Evolutionary conservation across 352 stramenopile genomes (phyloP), one percentile per base, ranked within the genome.

Genomic region (Vaucheria bursata): DNA sequence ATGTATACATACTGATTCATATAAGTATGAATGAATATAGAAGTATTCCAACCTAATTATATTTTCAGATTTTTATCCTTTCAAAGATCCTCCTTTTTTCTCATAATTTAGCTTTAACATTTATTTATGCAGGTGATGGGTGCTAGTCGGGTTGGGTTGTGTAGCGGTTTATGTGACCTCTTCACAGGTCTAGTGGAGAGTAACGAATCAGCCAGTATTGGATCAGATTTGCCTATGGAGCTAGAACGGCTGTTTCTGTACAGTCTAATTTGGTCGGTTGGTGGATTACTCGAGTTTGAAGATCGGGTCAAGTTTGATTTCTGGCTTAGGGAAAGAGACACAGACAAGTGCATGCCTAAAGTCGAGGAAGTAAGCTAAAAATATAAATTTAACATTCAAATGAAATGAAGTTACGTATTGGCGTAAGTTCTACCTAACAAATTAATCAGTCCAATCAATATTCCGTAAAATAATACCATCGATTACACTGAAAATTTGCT

Each of bases 231-330:
- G 0, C 39, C 52, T n/a, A n/a, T n/a, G 0, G 75, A 85, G 64
- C 84, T 98, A 0, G 94, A 99, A 74, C 97, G 96, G 53, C 85
- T 98, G 25, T 98, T 96, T 69, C 71, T 98, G 52, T 98, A 98
- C 82, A 96, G 92, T 77, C 85, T 98, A 34, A 93, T 90, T 73
- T 99, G 95, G 95, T 96, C 91, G 64, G 88, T 98, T 0, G 95
- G 94, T 1, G 91, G 92, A 0, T 85, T 98, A 4, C 89, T 99
- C 18, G 95, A 98, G 84, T 90, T 94, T 68, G 94, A 98, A 65
- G 95, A 97, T 82, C 79, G 83, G 50, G 86, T 91, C 12, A 97
- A 97, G 74, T 98, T 98, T 73, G 94, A 98, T 85, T 86, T 90
- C 49, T 98, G 92, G 91, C 87, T 99, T 7, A 89, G 94, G 0